Evolutionary conservation across 176 grass and related monocot genomes (phyloP).

Genomic region (Rhynchospora pubera): DNA sequence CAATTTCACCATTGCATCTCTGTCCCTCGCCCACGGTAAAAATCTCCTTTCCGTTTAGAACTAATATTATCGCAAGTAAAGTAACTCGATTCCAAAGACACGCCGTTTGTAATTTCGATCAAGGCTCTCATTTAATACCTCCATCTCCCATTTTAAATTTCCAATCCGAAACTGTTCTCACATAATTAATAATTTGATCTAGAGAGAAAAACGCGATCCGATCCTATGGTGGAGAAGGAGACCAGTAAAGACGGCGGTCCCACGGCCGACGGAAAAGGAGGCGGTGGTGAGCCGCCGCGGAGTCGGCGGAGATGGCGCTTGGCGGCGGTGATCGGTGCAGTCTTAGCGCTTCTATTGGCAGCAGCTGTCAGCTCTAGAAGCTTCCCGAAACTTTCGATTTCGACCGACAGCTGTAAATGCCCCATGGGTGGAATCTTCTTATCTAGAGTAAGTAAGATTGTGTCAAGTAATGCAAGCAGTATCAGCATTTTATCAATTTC

Average conservation of each 20-base stretch:
- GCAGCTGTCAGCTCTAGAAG: conserved; percentile 41
- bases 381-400: conserved; percentile 25
- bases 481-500: not conserved
- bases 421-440: conserved; percentile 29
- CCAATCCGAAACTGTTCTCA: not conserved
- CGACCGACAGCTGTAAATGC: conserved; percentile 40
- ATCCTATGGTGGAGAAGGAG: not conserved
- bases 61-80: not conserved
- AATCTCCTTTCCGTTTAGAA: not conserved
- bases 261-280: not conserved
- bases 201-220: not conserved
- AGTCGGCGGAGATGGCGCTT: conserved; percentile 23
- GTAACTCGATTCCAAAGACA: not conserved
- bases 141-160: not conserved
- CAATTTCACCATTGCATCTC: not conserved
- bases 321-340: conserved; percentile 22
- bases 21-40: not conserved
- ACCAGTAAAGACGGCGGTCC: not conserved
- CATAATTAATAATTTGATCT: not conserved
- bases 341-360: conserved; percentile 55
- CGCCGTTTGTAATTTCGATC: not conserved
- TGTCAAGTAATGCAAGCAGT: not conserved
- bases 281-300: not conserved
- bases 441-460: not conserved
- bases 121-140: not conserved